Base-by-base conservation (phyloP, 257 asterid species). In the Knoxia roxburghii region DNA sequence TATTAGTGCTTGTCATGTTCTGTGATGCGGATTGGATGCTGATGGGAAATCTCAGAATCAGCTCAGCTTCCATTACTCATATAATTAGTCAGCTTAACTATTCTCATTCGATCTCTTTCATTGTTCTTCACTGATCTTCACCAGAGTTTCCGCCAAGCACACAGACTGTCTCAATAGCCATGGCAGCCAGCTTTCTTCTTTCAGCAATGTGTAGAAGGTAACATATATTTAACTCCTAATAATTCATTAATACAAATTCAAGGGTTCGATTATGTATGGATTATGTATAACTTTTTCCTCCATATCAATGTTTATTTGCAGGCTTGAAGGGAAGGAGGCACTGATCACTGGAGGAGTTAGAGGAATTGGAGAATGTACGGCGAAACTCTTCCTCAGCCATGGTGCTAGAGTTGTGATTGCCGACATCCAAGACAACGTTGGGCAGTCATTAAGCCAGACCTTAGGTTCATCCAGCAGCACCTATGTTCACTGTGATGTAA, bases 261-360 rank as follows among this genome's bases (percentile, higher is more conserved):
- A 37, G 41, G 9, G 41, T 37, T 37, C 9, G 41, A 37, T 37
- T 37, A n/a, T n/a, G n/a, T n/a, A n/a, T n/a, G n/a, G 41, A 37
- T 37, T 37, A 37, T 37, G 41, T 37, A 9, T 37, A n/a, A n/a
- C n/a, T n/a, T n/a, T n/a, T n/a, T n/a, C n/a, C n/a, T n/a, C n/a
- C n/a, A n/a, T n/a, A n/a, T n/a, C n/a, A n/a, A n/a, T n/a, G n/a
- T n/a, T n/a, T n/a, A n/a, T 60, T 2, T 33, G 63, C 21, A 87
- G 91, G 64, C 78, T 87, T 5, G 88, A 76, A 68, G 95, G 95
- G 14, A 87, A 87, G 73, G 88, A 85, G 1, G 91, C 88, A 1
- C 71, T 85, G 3, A 71, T 87, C 64, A 85, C 91, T 0, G 91
- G 91, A 0, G 95, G 84, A 23, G 86, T 89, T 32, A 81, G 80